Conservation (phyloP, 768 basidiomycete genomes). For the Daedaleopsis sinensis region DNA sequence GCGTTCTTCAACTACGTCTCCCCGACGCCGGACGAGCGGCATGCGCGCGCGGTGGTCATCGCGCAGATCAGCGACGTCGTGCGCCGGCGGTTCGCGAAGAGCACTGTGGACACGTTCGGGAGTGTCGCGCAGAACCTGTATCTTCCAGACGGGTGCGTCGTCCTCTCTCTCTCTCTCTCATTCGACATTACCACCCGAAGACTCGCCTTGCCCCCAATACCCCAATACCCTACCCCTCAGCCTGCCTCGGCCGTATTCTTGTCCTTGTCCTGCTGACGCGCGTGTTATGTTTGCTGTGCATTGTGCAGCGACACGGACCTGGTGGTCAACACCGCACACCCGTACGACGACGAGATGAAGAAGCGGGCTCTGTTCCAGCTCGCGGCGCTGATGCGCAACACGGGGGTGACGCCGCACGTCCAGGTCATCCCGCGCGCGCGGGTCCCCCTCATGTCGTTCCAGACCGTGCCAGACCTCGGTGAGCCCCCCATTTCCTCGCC, state of each 20-base stretch:
- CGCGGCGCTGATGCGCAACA: constrained; percentile 45
- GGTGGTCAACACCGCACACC: constrained; percentile 42
- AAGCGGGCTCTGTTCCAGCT: constrained; percentile 52
- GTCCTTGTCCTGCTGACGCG: not conserved
- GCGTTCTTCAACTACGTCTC: constrained; percentile 58
- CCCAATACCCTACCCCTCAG: no score
- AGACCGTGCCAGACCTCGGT: constrained; percentile 47
- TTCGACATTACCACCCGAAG: no score
- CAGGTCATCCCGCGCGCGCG: constrained; percentile 51
- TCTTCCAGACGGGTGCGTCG: constrained; percentile 59
- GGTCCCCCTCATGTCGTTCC: constrained; percentile 69
- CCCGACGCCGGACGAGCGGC: constrained; percentile 55
- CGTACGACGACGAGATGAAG: constrained; percentile 36
- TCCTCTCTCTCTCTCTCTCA: not conserved
- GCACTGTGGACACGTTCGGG: constrained; percentile 58
- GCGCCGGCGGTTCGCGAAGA: constrained; percentile 45
- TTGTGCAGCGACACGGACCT: constrained; percentile 63
- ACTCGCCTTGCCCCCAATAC: no score
- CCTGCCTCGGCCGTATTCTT: no score
- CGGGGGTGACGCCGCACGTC: constrained; percentile 46
- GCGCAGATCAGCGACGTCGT: constrained; percentile 49
- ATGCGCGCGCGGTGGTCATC: constrained; percentile 48
- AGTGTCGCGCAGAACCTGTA: constrained; percentile 62
- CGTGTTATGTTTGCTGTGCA: not conserved
- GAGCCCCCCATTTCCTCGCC: constrained; percentile 5